Evolutionary conservation across 345 rosid genomes (phyloP).

Genomic region (Kernera saxatilis): DNA sequence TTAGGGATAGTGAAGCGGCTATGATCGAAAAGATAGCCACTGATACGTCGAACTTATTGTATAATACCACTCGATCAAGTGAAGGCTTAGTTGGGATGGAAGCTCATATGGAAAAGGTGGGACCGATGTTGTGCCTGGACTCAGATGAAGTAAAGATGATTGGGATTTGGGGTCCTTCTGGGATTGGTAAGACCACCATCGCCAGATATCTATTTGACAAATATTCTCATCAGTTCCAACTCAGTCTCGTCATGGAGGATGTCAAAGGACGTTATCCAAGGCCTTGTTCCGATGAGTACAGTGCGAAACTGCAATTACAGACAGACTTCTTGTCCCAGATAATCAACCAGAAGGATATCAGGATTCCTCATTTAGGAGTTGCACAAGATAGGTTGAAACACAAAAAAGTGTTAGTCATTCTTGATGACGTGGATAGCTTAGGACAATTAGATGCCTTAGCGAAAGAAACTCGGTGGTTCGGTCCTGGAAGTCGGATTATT

Average conservation of each 20-base stretch:
- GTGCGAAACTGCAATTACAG: conserved; percentile 9
- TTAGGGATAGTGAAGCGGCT: background rate
- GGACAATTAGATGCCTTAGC: background rate
- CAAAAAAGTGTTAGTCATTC: conserved; percentile 4
- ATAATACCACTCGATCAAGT: background rate
- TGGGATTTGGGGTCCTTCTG: conserved; percentile 37
- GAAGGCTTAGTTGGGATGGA: conserved; percentile 22
- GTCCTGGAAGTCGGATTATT: background rate
- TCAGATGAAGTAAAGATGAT: background rate
- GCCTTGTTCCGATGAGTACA: background rate
- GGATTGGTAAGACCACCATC: too few species aligned
- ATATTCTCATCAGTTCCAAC: background rate
- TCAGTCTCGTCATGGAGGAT: background rate
- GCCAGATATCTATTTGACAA: conserved; percentile 2
- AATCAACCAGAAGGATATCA: too few species aligned
- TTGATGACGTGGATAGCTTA: background rate
- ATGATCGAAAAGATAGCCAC: background rate
- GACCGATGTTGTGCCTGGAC: background rate
- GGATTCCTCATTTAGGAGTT: too few species aligned
- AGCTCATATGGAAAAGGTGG: background rate
- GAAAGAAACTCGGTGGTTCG: background rate
- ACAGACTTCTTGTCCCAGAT: too few species aligned
- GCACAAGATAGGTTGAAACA: too few species aligned
- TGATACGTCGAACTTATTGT: background rate
- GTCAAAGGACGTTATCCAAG: background rate